Evolutionary conservation across 2,329 filamentous ascomycete genomes (phyloP).

Genomic region (Pseudopyricularia cyperi): DNA sequence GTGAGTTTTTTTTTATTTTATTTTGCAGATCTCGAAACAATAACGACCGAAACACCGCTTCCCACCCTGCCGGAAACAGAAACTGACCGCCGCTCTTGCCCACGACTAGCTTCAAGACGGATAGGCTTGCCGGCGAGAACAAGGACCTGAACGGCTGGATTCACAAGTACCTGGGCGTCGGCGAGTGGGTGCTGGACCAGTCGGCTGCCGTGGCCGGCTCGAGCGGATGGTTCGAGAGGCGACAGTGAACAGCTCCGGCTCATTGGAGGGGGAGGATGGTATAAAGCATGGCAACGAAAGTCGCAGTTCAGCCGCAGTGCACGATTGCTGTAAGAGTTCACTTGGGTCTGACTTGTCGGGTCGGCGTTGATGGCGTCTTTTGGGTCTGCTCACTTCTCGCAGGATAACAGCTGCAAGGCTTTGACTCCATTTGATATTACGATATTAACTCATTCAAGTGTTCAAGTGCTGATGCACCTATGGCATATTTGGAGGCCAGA

Average conservation of each 20-base stretch:
- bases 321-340: not conserved
- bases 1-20: slow-evolving; percentile 48
- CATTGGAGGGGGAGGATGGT: not conserved
- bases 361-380: slow-evolving; percentile 1
- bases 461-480: not conserved
- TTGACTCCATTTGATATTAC: not conserved
- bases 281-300: not conserved
- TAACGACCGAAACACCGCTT: not conserved
- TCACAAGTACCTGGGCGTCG: slow-evolving; percentile 83
- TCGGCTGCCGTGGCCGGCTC: slow-evolving; percentile 83
- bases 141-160: slow-evolving; percentile 80
- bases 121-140: slow-evolving; percentile 66
- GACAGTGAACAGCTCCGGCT: slow-evolving; percentile 39
- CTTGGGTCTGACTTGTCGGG: not conserved
- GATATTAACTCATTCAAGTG: not conserved
- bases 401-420: not conserved
- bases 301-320: not conserved
- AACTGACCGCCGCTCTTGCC: slow-evolving; percentile 28
- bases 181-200: slow-evolving; percentile 97
- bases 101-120: slow-evolving; percentile 73
- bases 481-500: too few species aligned
- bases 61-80: not conserved
- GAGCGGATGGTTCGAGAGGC: slow-evolving; percentile 84
- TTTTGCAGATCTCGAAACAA: not conserved
- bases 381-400: not conserved